A percentile compares a stretch with the other conserved stretches of the same genome.
Conservation (phyloP, 2,329 filamentous ascomycete species). For the Fusarium drepaniforme region DNA sequence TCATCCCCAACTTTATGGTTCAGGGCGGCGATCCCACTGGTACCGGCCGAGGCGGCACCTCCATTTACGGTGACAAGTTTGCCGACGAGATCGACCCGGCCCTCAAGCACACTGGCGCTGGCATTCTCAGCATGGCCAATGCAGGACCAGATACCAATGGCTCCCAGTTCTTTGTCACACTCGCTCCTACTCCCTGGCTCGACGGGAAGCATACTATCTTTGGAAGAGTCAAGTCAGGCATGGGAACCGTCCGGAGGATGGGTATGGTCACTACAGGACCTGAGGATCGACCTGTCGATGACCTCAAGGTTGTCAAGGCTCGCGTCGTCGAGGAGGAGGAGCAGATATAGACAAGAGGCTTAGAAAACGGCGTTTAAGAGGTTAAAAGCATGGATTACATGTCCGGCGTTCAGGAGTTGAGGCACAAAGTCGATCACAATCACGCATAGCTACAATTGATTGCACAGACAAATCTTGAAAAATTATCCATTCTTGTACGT, state of each 20-base stretch:
- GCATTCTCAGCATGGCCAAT: slow-evolving; percentile 97
- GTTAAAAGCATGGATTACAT: slow-evolving; percentile 16
- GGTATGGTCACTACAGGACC: slow-evolving; percentile 85
- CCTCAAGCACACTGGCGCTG: slow-evolving; percentile 92
- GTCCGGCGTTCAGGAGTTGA: slow-evolving; percentile 36
- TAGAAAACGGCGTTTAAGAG: slow-evolving; percentile 4
- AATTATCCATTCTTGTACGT: slow-evolving; percentile 41
- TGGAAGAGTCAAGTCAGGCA: slow-evolving; percentile 85
- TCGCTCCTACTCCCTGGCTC: slow-evolving; percentile 94
- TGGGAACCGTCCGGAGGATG: slow-evolving; percentile 88
- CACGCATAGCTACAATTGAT: background rate
- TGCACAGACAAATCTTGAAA: slow-evolving; percentile 9
- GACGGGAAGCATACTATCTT: slow-evolving; percentile 99
- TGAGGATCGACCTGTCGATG: slow-evolving; percentile 84
- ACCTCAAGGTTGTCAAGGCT: slow-evolving; percentile 84
- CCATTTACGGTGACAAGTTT: slow-evolving; percentile 94
- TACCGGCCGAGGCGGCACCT: slow-evolving; percentile 88
- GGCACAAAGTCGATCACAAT: slow-evolving; percentile 1
- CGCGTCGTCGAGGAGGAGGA: slow-evolving; percentile 74
- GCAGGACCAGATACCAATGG: slow-evolving; percentile 93
- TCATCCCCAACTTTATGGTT: slow-evolving; percentile 97
- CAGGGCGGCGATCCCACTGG: slow-evolving; percentile 96
- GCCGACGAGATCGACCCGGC: slow-evolving; percentile 86
- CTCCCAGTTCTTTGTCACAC: slow-evolving; percentile 94
- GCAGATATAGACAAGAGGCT: slow-evolving; percentile 24